Evolutionary conservation across 1,284 basidiomycete genomes (phyloP), one percentile per base, ranked within the genome.

Genomic region (Austropuccinia psidii): DNA sequence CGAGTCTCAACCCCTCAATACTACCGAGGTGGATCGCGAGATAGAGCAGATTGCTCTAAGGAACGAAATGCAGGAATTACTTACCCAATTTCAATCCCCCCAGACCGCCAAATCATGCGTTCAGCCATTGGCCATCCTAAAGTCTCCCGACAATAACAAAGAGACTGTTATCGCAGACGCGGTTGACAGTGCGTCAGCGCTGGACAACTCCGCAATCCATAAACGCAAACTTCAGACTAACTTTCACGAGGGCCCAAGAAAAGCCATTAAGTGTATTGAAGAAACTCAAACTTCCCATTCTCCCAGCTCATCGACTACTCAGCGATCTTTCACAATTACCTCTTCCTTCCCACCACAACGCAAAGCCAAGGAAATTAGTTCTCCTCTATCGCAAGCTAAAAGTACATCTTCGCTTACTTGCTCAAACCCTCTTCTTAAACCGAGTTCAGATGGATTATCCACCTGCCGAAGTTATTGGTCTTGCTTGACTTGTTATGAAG

Each of bases 41-140:
- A 33, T 5, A 39, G 65, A 67, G 27, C 35, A 41, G 19, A 49
- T 33, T 1, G 15, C 6, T 39, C 21, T 67, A 13, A 52, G 65
- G 13, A 37, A 67, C 33, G 65, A 67, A 31, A 55, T 67, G 21
- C 52, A 67, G 17, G 49, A 39, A 11, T 41, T 67, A 11, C 45
- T 64, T 11, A 29, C 17, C 17, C 24, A 33, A 24, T 64, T 64
- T 24, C 24, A 13, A 17, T 21, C 45, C 7, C 45, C 49, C 6
- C 61, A 64, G 21, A 41, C 37, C 45, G 15, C 27, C 31, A 33
- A 31, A 11, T 33, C 61, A 5, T 47, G 21, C 41, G 29, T 29
- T 64, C 43, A 5, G 49, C 41, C 11, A 11, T 45, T 45, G 41
- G n/a, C 11, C 41, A n/a, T n/a, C n/a, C n/a, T n/a, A n/a, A n/a